Conservation (phyloP, 805 yeast species). For the Brettanomyces anomalus region DNA sequence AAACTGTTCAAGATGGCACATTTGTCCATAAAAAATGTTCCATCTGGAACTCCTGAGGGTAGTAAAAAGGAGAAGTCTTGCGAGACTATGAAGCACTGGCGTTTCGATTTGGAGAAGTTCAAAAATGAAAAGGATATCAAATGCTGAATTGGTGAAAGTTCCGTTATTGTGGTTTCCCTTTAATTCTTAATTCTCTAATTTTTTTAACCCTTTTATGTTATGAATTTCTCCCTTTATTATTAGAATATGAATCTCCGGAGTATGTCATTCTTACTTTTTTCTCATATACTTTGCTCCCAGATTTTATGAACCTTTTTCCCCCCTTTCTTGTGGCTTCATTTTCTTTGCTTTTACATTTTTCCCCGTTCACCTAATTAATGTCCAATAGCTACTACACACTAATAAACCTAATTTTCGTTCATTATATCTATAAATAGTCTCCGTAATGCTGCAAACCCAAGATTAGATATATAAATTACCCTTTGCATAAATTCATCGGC, state of each 20-base stretch:
- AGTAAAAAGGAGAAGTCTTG: conserved; percentile 40
- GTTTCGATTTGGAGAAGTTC: conserved; percentile 49
- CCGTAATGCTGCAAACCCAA: too few relatives aligned
- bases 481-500: too few relatives aligned
- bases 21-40: conserved; percentile 54
- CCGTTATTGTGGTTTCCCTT: neutral
- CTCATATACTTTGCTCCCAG: too few relatives aligned
- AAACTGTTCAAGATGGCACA: conserved; percentile 38
- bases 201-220: neutral
- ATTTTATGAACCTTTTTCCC: too few relatives aligned
- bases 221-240: neutral
- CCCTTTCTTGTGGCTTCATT: too few relatives aligned
- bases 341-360: too few relatives aligned
- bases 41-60: conserved; percentile 46
- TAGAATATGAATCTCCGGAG: too few relatives aligned
- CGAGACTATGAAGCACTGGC: conserved; percentile 54
- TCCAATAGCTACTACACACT: neutral
- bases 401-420: neutral
- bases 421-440: neutral
- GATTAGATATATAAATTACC: too few relatives aligned
- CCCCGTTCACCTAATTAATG: too few relatives aligned
- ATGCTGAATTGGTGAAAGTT: conserved; percentile 23
- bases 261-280: too few relatives aligned
- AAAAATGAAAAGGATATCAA: conserved; percentile 50
- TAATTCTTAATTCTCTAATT: neutral